A percentile compares a stretch with the other conserved stretches of the same genome.
These are phyloP conservation scores for Exserohilum turcica DNA, from an alignment of 2,329 filamentous ascomycete genomes.

Conservation along the genomic window DNA sequence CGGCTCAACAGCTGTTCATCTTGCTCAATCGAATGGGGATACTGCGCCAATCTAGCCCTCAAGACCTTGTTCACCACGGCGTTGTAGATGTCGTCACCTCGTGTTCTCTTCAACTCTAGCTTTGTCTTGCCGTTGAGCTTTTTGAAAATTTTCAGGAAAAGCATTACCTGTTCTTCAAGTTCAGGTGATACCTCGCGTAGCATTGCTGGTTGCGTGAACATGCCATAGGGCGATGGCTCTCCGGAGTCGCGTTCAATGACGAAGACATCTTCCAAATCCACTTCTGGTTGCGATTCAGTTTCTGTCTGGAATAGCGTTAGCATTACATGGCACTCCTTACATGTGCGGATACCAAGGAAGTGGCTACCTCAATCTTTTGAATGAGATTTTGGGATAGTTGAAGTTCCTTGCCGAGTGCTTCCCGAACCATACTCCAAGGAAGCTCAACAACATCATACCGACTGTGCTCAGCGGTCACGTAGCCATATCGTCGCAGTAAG, in stretches of 20 bases:
- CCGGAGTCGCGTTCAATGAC: slow-evolving; percentile 32
- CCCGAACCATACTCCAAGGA: slow-evolving; percentile 18
- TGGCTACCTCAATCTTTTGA: slow-evolving; percentile 10
- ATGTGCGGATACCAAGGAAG: neutral
- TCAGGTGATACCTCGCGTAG: slow-evolving; percentile 20
- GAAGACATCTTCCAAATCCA: slow-evolving; percentile 25
- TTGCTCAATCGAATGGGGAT: slow-evolving; percentile 18
- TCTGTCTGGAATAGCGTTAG: neutral
- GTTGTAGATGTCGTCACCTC: slow-evolving; percentile 11
- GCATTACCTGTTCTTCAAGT: slow-evolving; percentile 27
- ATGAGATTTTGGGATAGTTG: slow-evolving; percentile 9
- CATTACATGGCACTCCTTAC: neutral
- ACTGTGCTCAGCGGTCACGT: slow-evolving; percentile 26
- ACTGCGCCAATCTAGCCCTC: slow-evolving; percentile 18
- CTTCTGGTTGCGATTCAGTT: slow-evolving; percentile 3
- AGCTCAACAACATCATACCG: slow-evolving; percentile 30
- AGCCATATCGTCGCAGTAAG: slow-evolving; percentile 29
- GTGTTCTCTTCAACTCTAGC: slow-evolving; percentile 20
- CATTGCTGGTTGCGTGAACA: slow-evolving; percentile 12
- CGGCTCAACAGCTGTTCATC: slow-evolving; percentile 19
- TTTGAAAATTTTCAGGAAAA: slow-evolving; percentile 20
- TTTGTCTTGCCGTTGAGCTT: slow-evolving; percentile 15
- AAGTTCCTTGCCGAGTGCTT: slow-evolving; percentile 11
- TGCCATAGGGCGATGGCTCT: slow-evolving; percentile 26
- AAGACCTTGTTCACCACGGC: slow-evolving; percentile 13